Conservation (phyloP, 495 filamentous ascomycete genomes). For the Cenococcum geophilum region DNA sequence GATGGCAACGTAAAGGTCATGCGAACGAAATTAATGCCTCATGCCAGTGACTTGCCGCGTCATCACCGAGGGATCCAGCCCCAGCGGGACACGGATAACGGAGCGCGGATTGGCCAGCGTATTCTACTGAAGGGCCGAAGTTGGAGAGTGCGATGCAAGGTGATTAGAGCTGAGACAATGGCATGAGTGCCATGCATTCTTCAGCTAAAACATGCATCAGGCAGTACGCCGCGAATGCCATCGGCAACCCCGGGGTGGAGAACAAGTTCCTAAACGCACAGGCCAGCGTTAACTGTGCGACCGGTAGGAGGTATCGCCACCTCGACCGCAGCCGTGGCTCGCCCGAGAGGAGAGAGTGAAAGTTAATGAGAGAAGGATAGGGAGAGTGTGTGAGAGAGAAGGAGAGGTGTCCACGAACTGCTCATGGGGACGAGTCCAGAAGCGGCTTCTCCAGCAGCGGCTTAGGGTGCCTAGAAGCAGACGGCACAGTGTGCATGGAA, state of each 20-base stretch:
- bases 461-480: no score
- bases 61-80: not conserved
- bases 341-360: no score
- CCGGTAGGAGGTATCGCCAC: no score
- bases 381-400: no score
- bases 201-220: no score
- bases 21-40: no score
- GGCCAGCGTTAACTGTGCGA: not conserved
- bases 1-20: constrained; percentile 3
- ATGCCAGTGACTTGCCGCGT: not conserved
- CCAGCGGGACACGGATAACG: not conserved
- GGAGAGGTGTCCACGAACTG: no score
- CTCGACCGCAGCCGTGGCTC: no score
- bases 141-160: not conserved
- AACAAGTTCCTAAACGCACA: not conserved
- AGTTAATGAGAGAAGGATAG: no score
- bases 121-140: not conserved
- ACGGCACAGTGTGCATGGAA: not conserved
- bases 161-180: not conserved
- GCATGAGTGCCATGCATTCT: not conserved
- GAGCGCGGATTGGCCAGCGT: not conserved
- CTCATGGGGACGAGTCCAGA: no score
- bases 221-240: not conserved
- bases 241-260: not conserved
- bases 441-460: no score